phyloP scores from a whole-genome alignment of 1,284 basidiomycete species.

The Grifola frondosa region DNA sequence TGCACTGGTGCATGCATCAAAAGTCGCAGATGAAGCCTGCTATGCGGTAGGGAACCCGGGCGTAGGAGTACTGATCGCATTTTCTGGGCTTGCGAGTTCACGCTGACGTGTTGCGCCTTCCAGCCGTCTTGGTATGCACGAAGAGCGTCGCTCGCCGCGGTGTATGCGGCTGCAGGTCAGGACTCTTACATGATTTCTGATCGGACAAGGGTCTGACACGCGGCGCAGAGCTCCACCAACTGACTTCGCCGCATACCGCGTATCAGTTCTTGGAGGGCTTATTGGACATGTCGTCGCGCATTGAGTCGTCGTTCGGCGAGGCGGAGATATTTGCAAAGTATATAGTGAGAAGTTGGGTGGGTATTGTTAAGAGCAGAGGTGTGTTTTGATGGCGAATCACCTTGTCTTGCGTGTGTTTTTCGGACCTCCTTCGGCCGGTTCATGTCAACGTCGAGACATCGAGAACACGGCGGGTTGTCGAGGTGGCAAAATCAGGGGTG shows the following conservation, averaged over 20 bases:
- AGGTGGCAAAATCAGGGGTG: too few relatives aligned
- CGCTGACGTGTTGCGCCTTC: constrained; percentile 3
- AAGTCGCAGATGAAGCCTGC: constrained; percentile 70
- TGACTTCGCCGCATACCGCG: constrained; percentile 66
- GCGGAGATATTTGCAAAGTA: constrained; percentile 54
- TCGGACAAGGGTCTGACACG: neutral
- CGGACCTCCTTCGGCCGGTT: too few relatives aligned
- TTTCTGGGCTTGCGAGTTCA: constrained; percentile 3
- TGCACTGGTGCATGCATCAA: constrained; percentile 54
- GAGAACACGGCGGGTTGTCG: too few relatives aligned
- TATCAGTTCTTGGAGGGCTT: constrained; percentile 62
- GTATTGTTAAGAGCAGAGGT: constrained; percentile 65
- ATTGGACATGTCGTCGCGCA: constrained; percentile 44
- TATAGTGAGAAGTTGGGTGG: constrained; percentile 64
- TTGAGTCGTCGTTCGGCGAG: constrained; percentile 49
- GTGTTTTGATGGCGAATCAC: too few relatives aligned
- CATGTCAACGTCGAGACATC: too few relatives aligned
- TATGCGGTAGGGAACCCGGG: constrained; percentile 48
- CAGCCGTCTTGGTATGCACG: constrained; percentile 70
- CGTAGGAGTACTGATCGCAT: constrained; percentile 58
- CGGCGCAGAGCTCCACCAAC: constrained; percentile 65
- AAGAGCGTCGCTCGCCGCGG: constrained; percentile 56
- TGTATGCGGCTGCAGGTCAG: constrained; percentile 67
- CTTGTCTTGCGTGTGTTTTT: too few relatives aligned
- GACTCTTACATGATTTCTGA: constrained; percentile 8